Base-by-base conservation (phyloP, 768 basidiomycete genomes). In the Suillus alpinus region DNA sequence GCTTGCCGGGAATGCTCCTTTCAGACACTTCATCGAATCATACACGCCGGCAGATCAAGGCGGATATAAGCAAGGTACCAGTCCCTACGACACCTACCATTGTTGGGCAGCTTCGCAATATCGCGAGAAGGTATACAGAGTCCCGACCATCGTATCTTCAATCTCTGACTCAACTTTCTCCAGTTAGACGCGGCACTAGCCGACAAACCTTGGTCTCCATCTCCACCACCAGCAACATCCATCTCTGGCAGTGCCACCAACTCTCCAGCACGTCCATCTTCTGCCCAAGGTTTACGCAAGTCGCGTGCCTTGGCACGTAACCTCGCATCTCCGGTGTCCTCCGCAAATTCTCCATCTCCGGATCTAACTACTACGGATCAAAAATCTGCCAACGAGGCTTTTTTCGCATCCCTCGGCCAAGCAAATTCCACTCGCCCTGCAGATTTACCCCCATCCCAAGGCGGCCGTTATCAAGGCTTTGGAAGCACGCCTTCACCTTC, bases 71-170 rank as follows among this genome's bases (percentile, higher is more conserved):
- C 82, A 86, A 37, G 80, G 76, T 57, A 80, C 86, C 68, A 84
- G 77, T 62, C 68, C 86, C 34, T 83, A 88, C 66, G 88, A 93
- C 66, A 93, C 84, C 59, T 98, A 98, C 74, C 92, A 94, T 69
- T 90, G 85, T 41, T 97, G 95, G 94, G 92, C 95, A 2, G 96
- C 95, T 1, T 80, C 90, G 2, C 95, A 98, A 75, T 98, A 98
- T 75, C 86, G 91, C 46, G 92, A 95, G 74, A 99, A 97, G 82
- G 95, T 91, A 66, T 58, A 58, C 51, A 0, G 58, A 18, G 65
- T 58, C 59, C 51, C 0, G 58, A 18, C 32, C 34, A 23, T 7
- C 43, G 14, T 49, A 47, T 29, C 14, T 44, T 23, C 29, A 10
- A 2, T 61, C 55, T 53, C 31, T 65, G n/a, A 61, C 67, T 73